A percentile compares a stretch with the other conserved stretches of the same genome.
Conservation (phyloP, 371 early-diverging fungal species). For the Lichtheimia ornata region DNA sequence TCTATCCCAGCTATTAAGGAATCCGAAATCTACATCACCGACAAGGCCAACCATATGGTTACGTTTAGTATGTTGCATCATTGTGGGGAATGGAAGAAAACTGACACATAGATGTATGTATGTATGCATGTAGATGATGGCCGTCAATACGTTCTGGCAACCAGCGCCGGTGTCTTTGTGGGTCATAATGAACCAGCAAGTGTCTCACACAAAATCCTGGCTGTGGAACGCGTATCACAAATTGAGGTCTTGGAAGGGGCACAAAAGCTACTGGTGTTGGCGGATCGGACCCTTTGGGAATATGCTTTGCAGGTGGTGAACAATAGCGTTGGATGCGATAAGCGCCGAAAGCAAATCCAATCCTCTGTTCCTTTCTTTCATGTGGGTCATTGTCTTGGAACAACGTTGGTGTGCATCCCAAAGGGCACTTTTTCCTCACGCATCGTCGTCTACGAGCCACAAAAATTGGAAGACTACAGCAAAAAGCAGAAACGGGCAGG, state of each 20-base stretch:
- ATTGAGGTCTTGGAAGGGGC: constrained; percentile 36
- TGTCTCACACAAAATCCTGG: constrained; percentile 33
- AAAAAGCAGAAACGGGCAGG: constrained; percentile 1
- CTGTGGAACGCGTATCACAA: constrained; percentile 37
- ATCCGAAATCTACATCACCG: constrained; percentile 21
- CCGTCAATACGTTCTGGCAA: constrained; percentile 38
- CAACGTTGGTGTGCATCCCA: constrained; percentile 37
- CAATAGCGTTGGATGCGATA: constrained; percentile 14
- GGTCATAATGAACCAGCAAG: constrained; percentile 30
- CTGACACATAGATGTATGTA: neutral
- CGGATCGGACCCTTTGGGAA: constrained; percentile 40
- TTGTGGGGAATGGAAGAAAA: neutral
- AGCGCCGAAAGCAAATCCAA: constrained; percentile 17
- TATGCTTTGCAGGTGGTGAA: constrained; percentile 38
- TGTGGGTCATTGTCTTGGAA: constrained; percentile 32
- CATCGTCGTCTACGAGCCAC: constrained; percentile 34
- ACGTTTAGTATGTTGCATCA: constrained; percentile 36
- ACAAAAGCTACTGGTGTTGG: constrained; percentile 39
- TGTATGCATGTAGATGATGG: constrained; percentile 30
- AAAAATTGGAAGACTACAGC: constrained; percentile 15
- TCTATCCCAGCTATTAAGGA: constrained; percentile 33
- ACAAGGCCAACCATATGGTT: constrained; percentile 34
- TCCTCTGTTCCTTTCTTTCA: constrained; percentile 39
- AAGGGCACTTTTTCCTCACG: constrained; percentile 19
- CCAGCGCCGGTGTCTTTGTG: constrained; percentile 46